phyloP scores from a whole-genome alignment of 495 filamentous ascomycete genomes.

The Rusavskia elegans region DNA sequence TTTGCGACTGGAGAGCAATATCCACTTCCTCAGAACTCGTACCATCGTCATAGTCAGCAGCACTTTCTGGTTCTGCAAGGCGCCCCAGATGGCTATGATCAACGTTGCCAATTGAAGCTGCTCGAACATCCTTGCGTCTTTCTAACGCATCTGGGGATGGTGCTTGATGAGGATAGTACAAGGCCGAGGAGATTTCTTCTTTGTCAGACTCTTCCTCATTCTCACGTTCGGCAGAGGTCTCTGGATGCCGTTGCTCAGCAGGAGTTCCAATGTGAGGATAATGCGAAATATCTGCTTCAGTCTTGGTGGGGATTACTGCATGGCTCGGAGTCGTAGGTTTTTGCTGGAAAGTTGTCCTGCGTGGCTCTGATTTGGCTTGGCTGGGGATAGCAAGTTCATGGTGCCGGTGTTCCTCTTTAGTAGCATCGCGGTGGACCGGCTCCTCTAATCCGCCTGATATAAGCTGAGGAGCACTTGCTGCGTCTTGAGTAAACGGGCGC shows the following conservation, averaged over 20 bases:
- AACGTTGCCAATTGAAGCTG: conserved; percentile 19
- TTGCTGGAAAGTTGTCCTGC: neutral
- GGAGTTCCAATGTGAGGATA: neutral
- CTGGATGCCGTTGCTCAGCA: conserved; percentile 5
- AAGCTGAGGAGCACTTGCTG: no score
- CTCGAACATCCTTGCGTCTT: conserved; percentile 20
- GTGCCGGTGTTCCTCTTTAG: neutral
- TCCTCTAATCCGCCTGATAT: no score
- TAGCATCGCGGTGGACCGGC: no score
- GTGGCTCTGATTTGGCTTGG: neutral
- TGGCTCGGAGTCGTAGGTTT: neutral
- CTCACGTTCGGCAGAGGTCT: conserved; percentile 23
- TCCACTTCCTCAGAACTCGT: conserved; percentile 31
- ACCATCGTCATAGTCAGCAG: conserved; percentile 18
- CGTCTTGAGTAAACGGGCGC: no score
- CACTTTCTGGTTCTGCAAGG: conserved; percentile 14
- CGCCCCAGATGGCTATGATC: conserved; percentile 16
- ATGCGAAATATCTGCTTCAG: conserved; percentile 18
- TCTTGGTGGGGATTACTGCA: conserved; percentile 8
- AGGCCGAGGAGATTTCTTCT: conserved; percentile 87
- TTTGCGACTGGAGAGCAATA: conserved; percentile 45
- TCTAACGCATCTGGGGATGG: conserved; percentile 32
- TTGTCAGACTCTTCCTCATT: conserved; percentile 76
- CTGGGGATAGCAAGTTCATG: neutral
- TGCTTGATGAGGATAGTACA: conserved; percentile 80